Evolutionary conservation across 345 rosid species (phyloP).

Genomic region (Salix caprea): DNA sequence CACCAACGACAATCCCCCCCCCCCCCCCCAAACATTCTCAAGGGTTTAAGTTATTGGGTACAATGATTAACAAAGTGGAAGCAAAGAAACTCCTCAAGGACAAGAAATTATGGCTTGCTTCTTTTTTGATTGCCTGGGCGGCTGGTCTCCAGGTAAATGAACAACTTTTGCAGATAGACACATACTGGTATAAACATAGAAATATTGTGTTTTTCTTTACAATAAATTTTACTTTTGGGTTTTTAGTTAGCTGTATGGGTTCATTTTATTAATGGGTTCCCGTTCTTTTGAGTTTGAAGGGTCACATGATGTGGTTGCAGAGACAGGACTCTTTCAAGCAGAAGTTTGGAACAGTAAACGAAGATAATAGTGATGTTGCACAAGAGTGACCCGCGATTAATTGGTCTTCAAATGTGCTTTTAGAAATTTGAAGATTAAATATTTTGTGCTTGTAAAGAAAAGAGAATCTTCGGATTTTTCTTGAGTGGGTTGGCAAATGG

Average conservation of each 20-base stretch:
- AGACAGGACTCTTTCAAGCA: constrained; percentile 77
- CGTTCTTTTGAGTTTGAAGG: constrained; percentile 34
- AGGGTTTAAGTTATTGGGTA: constrained; percentile 26
- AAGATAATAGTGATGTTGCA: background rate
- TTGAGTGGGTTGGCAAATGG: background rate
- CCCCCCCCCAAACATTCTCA: background rate
- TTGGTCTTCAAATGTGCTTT: background rate
- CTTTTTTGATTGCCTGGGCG: constrained; percentile 75
- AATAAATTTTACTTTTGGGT: background rate
- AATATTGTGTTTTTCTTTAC: background rate
- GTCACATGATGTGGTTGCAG: constrained; percentile 89
- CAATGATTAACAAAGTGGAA: constrained; percentile 7
- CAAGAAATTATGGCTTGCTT: constrained; percentile 84
- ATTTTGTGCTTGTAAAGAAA: background rate
- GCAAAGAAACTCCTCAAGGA: constrained; percentile 62
- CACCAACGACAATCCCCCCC: background rate
- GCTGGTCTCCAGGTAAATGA: constrained; percentile 77
- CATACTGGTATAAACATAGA: background rate
- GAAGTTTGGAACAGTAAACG: constrained; percentile 43
- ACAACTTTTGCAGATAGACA: background rate
- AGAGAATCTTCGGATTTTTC: background rate
- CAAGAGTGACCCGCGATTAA: background rate
- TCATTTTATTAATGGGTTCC: background rate
- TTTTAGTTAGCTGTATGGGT: no score
- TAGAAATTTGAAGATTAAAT: background rate